Conservation (phyloP, 257 asterid species). For the Solanum chaucha region DNA sequence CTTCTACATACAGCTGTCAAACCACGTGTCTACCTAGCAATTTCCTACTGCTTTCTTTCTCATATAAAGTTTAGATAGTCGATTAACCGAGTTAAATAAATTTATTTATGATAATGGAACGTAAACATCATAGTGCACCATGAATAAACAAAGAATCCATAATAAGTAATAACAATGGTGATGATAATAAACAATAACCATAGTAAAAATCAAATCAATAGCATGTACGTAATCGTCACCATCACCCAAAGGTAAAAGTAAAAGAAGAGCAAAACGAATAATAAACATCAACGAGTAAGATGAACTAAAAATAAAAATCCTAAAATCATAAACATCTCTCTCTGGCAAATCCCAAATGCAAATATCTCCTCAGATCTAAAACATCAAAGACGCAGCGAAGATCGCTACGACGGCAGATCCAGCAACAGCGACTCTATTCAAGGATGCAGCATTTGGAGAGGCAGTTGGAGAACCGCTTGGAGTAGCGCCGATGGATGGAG, state of each 20-base stretch:
- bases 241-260: background rate
- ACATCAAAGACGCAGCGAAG: conserved; percentile 29
- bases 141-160: background rate
- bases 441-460: conserved; percentile 23
- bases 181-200: background rate
- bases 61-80: background rate
- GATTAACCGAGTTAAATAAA: too few species aligned
- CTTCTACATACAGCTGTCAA: conserved; percentile 15
- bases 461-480: conserved; percentile 21
- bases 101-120: too few species aligned
- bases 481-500: conserved; percentile 25
- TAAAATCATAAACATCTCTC: conserved; percentile 2
- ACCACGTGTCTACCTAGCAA: conserved; percentile 4
- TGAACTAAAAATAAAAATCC: background rate
- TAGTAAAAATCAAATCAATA: conserved; percentile 5
- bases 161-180: background rate
- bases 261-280: background rate
- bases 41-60: background rate
- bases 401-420: conserved; percentile 40
- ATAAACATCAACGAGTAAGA: background rate
- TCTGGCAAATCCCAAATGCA: background rate
- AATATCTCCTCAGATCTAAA: conserved; percentile 17
- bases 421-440: conserved; percentile 32
- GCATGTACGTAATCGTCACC: background rate
- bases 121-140: background rate